phyloP scores from a whole-genome alignment of 108 stramenopile genomes.

The Nitzschia palea region DNA sequence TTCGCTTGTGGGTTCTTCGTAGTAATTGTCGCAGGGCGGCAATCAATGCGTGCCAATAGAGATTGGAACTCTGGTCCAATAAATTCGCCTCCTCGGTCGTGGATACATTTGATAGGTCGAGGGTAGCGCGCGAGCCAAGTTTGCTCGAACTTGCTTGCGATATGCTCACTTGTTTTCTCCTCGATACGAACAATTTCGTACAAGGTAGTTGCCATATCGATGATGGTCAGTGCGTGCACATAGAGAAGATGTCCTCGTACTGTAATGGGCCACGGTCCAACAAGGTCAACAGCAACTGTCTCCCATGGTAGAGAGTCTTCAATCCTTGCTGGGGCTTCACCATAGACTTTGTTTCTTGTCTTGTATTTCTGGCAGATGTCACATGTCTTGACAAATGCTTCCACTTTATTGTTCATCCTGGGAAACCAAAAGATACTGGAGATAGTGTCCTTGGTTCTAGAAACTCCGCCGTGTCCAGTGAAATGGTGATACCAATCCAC shows the following conservation, averaged over 20 bases:
- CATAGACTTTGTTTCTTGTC: conserved; percentile 16
- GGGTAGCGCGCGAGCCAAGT: conserved; percentile 39
- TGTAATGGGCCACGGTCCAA: conserved; percentile 40
- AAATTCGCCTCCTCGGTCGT: conserved; percentile 40
- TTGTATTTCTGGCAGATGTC: conserved; percentile 28
- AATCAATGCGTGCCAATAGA: neutral
- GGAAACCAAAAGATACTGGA: neutral
- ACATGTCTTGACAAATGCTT: conserved; percentile 1
- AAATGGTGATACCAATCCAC: conserved; percentile 38
- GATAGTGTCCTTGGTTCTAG: conserved; percentile 7
- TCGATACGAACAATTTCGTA: conserved; percentile 29
- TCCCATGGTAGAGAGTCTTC: conserved; percentile 22
- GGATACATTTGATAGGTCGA: conserved; percentile 9
- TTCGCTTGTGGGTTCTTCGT: conserved; percentile 40
- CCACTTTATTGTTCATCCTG: neutral
- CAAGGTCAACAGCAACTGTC: conserved; percentile 34
- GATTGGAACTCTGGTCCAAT: conserved; percentile 31
- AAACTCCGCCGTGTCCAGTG: conserved; percentile 28
- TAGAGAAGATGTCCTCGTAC: neutral
- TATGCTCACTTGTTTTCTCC: conserved; percentile 17
- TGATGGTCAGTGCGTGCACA: conserved; percentile 38
- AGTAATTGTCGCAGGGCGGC: conserved; percentile 16
- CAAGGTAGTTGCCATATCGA: conserved; percentile 39
- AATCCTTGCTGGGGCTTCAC: conserved; percentile 14
- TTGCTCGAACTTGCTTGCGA: conserved; percentile 15